phyloP scores from a whole-genome alignment of 352 stramenopile genomes.

The Globisporangium middletonii region DNA sequence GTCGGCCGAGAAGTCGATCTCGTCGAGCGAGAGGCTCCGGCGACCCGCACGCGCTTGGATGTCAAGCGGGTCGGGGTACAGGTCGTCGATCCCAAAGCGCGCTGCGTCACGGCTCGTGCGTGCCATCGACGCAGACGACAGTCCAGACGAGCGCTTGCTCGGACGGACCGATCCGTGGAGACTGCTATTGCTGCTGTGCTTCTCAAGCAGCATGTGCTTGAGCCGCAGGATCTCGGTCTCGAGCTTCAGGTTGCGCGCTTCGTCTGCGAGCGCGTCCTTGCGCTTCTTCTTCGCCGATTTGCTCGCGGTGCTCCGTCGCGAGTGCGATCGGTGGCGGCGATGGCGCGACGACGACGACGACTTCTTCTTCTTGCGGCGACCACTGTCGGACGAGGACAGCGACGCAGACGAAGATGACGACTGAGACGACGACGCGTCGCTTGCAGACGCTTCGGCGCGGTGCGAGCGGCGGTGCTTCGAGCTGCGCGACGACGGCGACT shows the following conservation, averaged over 20 bases:
- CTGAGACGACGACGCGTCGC: not conserved
- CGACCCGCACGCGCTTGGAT: conserved; percentile 13
- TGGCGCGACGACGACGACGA: conserved; percentile 4
- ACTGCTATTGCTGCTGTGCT: conserved; percentile 17
- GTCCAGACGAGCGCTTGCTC: conserved; percentile 2
- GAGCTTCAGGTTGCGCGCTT: conserved; percentile 41
- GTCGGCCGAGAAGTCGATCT: conserved; percentile 28
- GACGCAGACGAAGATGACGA: not conserved
- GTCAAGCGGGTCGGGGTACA: conserved; percentile 2
- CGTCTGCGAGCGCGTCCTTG: conserved; percentile 5
- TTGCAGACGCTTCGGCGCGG: not conserved
- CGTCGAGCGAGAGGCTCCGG: conserved; percentile 45
- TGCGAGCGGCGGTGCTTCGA: not conserved
- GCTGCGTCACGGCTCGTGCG: too few species aligned
- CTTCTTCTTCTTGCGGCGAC: conserved; percentile 5
- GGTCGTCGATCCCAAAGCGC: conserved; percentile 5
- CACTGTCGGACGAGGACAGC: conserved; percentile 3
- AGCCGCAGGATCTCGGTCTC: conserved; percentile 72
- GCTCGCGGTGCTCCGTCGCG: conserved; percentile 4
- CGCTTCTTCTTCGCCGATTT: conserved; percentile 15
- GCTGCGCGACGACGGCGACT: not conserved
- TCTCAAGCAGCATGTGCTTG: conserved; percentile 66
- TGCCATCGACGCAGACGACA: not conserved
- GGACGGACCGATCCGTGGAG: not conserved
- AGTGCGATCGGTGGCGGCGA: not conserved